phyloP scores from a whole-genome alignment of 106 monocot genomes.

The Acorus gramineus region DNA sequence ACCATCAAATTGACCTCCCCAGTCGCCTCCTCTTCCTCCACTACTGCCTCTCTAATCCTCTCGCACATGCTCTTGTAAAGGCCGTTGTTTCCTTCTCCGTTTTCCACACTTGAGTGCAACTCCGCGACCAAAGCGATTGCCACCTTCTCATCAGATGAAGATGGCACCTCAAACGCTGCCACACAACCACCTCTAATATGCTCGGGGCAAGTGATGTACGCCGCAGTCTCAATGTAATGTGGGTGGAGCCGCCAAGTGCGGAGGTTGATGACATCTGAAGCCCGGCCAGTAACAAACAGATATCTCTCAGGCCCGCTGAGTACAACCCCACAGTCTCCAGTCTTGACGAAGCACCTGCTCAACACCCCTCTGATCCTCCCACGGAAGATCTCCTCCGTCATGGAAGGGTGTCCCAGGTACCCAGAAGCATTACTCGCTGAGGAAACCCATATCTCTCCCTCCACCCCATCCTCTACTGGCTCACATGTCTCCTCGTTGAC shows the following conservation, averaged over 20 bases:
- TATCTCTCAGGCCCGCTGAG: conserved; percentile 20
- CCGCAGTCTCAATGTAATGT: conserved; percentile 31
- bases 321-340: conserved; percentile 23
- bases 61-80: conserved; percentile 9
- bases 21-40: conserved; percentile 16
- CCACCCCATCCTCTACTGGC: conserved; percentile 27
- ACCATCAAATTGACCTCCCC: conserved; percentile 6
- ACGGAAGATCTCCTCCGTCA: conserved; percentile 18
- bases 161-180: conserved; percentile 5
- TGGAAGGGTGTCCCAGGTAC: conserved; percentile 19
- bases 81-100: background rate
- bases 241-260: conserved; percentile 7
- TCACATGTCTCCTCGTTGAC: conserved; percentile 26
- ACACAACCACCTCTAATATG: conserved; percentile 29
- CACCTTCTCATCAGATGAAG: background rate
- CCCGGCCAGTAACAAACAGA: conserved; percentile 25
- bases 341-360: conserved; percentile 18
- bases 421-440: conserved; percentile 31
- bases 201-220: conserved; percentile 7
- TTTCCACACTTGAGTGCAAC: conserved; percentile 7
- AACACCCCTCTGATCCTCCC: conserved; percentile 11
- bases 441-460: conserved; percentile 39
- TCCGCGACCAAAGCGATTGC: conserved; percentile 20
- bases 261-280: conserved; percentile 9
- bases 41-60: conserved; percentile 21